Conservation (phyloP, 225 moss, liverwort and hornwort species). For the Rhytidiadelphus loreus region DNA sequence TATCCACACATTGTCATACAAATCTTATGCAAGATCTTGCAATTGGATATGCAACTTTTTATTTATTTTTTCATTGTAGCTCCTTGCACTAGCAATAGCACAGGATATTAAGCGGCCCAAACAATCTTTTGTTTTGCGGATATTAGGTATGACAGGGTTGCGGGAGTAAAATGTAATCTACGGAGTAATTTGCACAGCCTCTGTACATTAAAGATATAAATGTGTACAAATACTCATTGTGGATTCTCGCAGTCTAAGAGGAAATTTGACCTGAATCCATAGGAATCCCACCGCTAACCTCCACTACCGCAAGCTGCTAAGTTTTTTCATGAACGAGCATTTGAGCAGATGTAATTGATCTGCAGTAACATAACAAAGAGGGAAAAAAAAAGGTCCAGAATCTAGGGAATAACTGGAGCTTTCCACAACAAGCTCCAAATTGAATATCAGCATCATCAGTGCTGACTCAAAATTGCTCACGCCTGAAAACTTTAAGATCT, state of each 20-base stretch:
- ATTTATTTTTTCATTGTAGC: not conserved
- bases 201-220: not conserved
- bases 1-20: not conserved
- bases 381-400: not conserved
- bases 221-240: not conserved
- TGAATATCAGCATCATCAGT: not conserved
- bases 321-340: not conserved
- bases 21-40: not conserved
- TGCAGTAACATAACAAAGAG: not conserved
- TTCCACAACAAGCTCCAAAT: not conserved
- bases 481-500: conserved; percentile 29
- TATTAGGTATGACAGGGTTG: not conserved
- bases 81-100: not conserved
- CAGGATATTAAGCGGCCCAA: not conserved
- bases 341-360: not conserved
- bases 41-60: not conserved
- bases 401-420: not conserved
- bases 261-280: not conserved
- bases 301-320: not conserved
- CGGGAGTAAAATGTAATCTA: not conserved
- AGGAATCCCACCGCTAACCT: not conserved
- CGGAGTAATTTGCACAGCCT: not conserved
- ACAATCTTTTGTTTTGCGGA: not conserved
- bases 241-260: not conserved
- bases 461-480: not conserved